These are phyloP conservation scores for Magnusiomyces clavatus DNA, from an alignment of 1,139 yeast species.

Conservation along the genomic window DNA sequence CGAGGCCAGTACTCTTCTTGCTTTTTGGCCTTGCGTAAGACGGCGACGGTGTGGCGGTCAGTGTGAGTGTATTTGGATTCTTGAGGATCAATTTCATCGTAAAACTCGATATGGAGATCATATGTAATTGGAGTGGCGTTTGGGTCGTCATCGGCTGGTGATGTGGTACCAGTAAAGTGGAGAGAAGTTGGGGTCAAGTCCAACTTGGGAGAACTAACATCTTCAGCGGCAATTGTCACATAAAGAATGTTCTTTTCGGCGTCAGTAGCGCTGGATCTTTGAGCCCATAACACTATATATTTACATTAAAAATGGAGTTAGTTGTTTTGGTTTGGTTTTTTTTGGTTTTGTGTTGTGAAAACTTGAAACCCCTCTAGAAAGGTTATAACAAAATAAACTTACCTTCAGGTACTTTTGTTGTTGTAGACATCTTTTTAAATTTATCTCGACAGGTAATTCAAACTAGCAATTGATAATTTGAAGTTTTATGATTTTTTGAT, in stretches of 20 bases:
- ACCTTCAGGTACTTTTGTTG: no score
- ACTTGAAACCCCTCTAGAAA: no score
- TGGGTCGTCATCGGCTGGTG: slow-evolving; percentile 22
- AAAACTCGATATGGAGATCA: slow-evolving; percentile 61
- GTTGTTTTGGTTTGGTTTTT: no score
- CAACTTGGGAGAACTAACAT: slow-evolving; percentile 56
- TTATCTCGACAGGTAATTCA: no score
- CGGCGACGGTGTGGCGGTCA: slow-evolving; percentile 66
- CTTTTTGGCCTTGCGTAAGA: slow-evolving; percentile 60
- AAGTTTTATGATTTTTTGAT: no score
- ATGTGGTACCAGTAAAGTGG: slow-evolving; percentile 42
- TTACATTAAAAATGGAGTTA: neutral
- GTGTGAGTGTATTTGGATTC: slow-evolving; percentile 52
- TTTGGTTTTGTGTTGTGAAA: no score
- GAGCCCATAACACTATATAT: slow-evolving; percentile 81
- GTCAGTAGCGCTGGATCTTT: slow-evolving; percentile 72
- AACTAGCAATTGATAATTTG: no score
- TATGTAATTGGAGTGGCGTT: slow-evolving; percentile 29
- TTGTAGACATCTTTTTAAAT: no score
- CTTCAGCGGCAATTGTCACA: slow-evolving; percentile 67
- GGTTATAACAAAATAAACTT: no score
- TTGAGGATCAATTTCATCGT: slow-evolving; percentile 60
- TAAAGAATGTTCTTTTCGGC: slow-evolving; percentile 65
- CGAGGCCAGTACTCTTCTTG: slow-evolving; percentile 88
- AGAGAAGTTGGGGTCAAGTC: slow-evolving; percentile 54